Evolutionary conservation across 1,284 basidiomycete genomes (phyloP), one percentile per base, ranked within the genome.

Genomic region (Porphyrellus sp.): DNA sequence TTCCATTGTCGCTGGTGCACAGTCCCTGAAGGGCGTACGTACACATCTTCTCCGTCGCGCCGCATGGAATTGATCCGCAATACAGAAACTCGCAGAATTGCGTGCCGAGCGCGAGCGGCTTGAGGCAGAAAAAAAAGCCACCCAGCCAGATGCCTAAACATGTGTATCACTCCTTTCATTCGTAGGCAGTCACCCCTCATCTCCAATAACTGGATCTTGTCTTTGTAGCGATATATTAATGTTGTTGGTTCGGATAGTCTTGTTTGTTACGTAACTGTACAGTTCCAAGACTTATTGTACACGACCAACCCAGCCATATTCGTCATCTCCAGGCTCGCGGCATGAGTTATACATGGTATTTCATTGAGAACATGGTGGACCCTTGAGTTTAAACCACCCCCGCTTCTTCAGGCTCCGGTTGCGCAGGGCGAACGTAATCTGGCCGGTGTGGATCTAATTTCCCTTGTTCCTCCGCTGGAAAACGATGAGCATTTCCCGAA

Each of bases 381-480:
- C 23, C 46, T 8, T 18, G 1, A 9, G 27, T 46, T 52, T 59
- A 69, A 33, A 63, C 69, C 21, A 38, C 23, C 33, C 15, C 35
- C 12, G 16, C 53, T 43, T 52, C 60, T 41, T 56, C 62, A 56
- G 33, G 49, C 42, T 63, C 63, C 58, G 35, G 49, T 46, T 63
- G 64, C 49, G 49, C 65, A 48, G 62, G 64, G 33, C 70, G 68
- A 21, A 91, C 74, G 61, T 91, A 91, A 40, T 70, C 67, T 0
- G 89, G 89, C 8, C 76, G 76, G 37, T 75, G 72, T 6, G 86
- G 83, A 58, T 86, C 72, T 43, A 84, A 63, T 49, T 77, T 75
- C 28, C 89, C 89, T 70, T 91, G 89, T 54, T 86, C 82, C 65
- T 90, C 89, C 56, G 88, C 87, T 90, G 58, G 9, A 58, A 52